Evolutionary conservation across 2,329 filamentous ascomycete genomes (phyloP).

Genomic region (Aspergillus fumigatus): DNA sequence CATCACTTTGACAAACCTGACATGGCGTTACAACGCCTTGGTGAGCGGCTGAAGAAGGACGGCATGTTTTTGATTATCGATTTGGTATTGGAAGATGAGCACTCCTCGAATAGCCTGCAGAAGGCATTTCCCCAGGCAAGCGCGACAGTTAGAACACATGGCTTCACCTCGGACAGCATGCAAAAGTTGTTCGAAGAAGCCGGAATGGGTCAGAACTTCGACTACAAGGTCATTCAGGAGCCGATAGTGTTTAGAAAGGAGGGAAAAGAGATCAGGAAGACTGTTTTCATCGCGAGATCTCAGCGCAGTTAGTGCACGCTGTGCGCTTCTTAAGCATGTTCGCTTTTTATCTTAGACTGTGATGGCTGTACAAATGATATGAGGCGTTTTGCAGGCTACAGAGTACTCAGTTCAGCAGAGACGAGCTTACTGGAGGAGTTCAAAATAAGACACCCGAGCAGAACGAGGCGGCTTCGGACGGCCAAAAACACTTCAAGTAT

Average conservation of each 20-base stretch:
- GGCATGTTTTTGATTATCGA: constrained; percentile 66
- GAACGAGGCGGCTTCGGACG: neutral
- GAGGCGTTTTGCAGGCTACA: neutral
- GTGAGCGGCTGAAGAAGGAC: constrained; percentile 58
- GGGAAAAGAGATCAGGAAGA: constrained; percentile 21
- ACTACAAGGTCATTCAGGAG: constrained; percentile 51
- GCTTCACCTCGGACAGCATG: constrained; percentile 60
- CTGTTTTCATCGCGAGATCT: constrained; percentile 30
- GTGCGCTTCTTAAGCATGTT: neutral
- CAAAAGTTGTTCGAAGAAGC: constrained; percentile 60
- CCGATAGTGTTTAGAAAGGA: constrained; percentile 43
- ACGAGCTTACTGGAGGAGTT: neutral
- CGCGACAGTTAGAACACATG: constrained; percentile 59
- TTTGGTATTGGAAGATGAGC: constrained; percentile 53
- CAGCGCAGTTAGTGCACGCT: constrained; percentile 14
- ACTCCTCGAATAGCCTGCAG: constrained; percentile 13
- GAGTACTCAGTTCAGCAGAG: no score
- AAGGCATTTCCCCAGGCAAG: constrained; percentile 31
- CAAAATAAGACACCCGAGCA: neutral
- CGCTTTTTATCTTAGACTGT: neutral
- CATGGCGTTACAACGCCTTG: constrained; percentile 56
- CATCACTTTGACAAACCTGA: constrained; percentile 65
- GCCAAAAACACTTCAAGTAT: neutral
- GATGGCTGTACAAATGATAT: neutral
- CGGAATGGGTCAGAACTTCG: constrained; percentile 55